phyloP scores from a whole-genome alignment of 345 rosid genomes.

The Hibiscus trionum region DNA sequence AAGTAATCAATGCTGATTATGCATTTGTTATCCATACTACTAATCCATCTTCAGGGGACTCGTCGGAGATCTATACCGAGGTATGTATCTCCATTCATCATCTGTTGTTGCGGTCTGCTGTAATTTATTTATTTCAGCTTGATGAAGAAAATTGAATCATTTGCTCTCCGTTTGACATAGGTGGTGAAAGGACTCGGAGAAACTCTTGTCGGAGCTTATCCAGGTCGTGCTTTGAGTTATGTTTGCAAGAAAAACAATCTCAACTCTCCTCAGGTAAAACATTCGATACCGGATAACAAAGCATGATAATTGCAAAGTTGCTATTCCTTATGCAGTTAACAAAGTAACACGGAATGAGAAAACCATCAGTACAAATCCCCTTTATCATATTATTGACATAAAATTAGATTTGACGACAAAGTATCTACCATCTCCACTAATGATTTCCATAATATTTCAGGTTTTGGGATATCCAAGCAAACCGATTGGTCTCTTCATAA shows the following conservation, averaged over 20 bases:
- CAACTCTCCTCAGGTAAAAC: slow-evolving; percentile 64
- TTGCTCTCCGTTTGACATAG: slow-evolving; percentile 27
- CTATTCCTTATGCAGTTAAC: not conserved
- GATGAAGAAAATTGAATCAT: not conserved
- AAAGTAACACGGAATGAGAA: not conserved
- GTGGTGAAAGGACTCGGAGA: slow-evolving; percentile 97
- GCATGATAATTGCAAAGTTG: not conserved
- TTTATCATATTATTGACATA: not conserved
- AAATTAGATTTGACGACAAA: not conserved
- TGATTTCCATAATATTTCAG: slow-evolving; percentile 31
- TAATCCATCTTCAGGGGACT: slow-evolving; percentile 86
- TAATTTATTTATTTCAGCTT: not conserved
- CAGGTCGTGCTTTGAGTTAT: slow-evolving; percentile 95
- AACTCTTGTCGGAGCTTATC: slow-evolving; percentile 98
- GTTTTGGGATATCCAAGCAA: slow-evolving; percentile 95
- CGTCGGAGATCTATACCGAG: slow-evolving; percentile 93
- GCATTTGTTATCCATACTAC: slow-evolving; percentile 97
- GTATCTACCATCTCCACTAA: slow-evolving; percentile 11
- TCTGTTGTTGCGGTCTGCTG: not conserved
- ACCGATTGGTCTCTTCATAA: slow-evolving; percentile 84
- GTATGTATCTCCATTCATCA: slow-evolving; percentile 30
- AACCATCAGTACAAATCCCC: not conserved
- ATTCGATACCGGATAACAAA: not conserved
- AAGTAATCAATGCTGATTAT: slow-evolving; percentile 87
- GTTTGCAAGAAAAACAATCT: slow-evolving; percentile 67